phyloP scores from a whole-genome alignment of 2,329 filamentous ascomycete genomes.

The Monosporascus sp. region DNA sequence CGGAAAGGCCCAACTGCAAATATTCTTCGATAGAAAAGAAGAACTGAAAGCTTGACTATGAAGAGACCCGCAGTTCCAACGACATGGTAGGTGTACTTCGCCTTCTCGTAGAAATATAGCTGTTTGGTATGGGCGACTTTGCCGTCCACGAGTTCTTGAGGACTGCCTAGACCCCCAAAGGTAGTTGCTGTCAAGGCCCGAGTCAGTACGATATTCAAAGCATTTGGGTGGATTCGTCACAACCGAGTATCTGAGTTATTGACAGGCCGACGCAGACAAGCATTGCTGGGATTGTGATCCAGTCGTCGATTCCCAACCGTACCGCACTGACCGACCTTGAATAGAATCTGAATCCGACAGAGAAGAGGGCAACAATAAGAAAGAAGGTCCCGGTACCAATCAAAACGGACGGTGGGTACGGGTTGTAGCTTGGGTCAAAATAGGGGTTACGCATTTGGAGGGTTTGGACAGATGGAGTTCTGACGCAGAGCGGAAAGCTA shows the following conservation, averaged over 20 bases:
- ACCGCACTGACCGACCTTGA: slow-evolving; percentile 4
- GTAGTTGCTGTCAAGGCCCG: slow-evolving; percentile 4
- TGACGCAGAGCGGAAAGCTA: no score
- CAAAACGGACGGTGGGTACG: slow-evolving; percentile 10
- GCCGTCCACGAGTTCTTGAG: slow-evolving; percentile 9
- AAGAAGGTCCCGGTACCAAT: slow-evolving; percentile 11
- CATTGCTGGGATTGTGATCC: slow-evolving; percentile 9
- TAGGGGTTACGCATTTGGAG: slow-evolving; percentile 12
- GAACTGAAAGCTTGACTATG: slow-evolving; percentile 12
- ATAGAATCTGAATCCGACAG: slow-evolving; percentile 12
- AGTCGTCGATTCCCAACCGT: slow-evolving; percentile 12
- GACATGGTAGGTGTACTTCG: slow-evolving; percentile 10
- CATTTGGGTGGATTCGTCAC: not conserved
- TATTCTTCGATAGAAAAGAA: slow-evolving; percentile 14
- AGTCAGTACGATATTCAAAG: not conserved
- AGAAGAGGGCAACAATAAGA: slow-evolving; percentile 8
- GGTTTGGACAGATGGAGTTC: no score
- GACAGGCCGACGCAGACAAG: slow-evolving; percentile 7
- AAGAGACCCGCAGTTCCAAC: slow-evolving; percentile 5
- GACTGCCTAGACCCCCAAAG: slow-evolving; percentile 8
- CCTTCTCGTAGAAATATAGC: slow-evolving; percentile 12
- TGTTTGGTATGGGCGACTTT: slow-evolving; percentile 7
- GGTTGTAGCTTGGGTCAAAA: slow-evolving; percentile 10
- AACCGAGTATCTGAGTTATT: slow-evolving; percentile 12
- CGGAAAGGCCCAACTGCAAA: slow-evolving; percentile 10